Conservation (phyloP, 371 early-diverging fungal genomes). For the Rhizomucor miehei region DNA sequence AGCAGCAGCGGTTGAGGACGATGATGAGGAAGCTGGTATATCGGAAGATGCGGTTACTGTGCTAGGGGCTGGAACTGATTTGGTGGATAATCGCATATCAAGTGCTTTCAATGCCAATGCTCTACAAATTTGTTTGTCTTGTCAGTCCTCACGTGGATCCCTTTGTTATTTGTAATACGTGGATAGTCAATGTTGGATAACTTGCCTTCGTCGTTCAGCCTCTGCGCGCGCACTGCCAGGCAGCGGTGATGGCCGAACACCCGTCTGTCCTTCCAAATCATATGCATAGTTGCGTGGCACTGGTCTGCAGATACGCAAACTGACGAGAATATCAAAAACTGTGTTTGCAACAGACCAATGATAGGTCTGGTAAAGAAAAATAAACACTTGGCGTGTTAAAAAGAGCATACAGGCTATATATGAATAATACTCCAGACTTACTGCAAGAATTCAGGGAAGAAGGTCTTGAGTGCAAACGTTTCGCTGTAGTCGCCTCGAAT, state of each 20-base stretch:
- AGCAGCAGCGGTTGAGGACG: neutral
- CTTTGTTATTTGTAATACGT: neutral
- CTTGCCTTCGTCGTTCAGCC: conserved; percentile 62
- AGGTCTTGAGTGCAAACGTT: conserved; percentile 77
- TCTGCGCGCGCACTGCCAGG: conserved; percentile 63
- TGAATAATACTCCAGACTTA: conserved; percentile 21
- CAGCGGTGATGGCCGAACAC: conserved; percentile 30
- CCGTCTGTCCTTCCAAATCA: conserved; percentile 45
- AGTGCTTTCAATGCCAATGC: conserved; percentile 64
- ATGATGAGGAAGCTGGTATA: conserved; percentile 1
- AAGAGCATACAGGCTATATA: neutral
- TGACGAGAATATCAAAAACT: conserved; percentile 47
- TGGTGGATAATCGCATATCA: conserved; percentile 56
- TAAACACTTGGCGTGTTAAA: neutral
- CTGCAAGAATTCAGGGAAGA: conserved; percentile 81
- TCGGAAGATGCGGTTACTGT: neutral
- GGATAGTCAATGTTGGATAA: neutral
- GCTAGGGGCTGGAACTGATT: conserved; percentile 18
- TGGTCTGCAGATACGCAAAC: conserved; percentile 38
- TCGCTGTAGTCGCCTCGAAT: conserved; percentile 81
- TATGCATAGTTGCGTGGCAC: conserved; percentile 49
- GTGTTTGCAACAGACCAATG: conserved; percentile 49
- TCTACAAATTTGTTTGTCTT: conserved; percentile 22
- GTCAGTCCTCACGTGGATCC: neutral
- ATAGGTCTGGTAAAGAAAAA: conserved; percentile 36